These are phyloP conservation scores for Amauroascus niger DNA, from an alignment of 2,329 filamentous ascomycete species.

Conservation along the genomic window DNA sequence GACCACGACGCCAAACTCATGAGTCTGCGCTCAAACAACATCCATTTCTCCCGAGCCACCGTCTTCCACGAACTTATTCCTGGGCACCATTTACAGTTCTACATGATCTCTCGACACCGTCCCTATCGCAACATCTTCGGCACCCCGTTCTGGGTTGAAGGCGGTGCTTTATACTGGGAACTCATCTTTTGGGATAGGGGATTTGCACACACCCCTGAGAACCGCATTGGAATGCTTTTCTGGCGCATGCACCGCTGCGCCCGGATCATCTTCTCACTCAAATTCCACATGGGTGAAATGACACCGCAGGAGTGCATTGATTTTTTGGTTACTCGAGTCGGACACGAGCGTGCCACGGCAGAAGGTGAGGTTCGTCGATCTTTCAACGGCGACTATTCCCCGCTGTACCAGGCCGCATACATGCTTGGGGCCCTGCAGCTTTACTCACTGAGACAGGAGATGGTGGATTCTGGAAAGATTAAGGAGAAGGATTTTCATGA, in stretches of 20 bases:
- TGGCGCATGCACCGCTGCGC: conserved; percentile 55
- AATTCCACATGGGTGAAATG: conserved; percentile 49
- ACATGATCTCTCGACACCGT: conserved; percentile 40
- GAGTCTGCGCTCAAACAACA: conserved; percentile 52
- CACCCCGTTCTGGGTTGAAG: conserved; percentile 52
- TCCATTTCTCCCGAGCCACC: conserved; percentile 48
- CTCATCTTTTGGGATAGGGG: conserved; percentile 47
- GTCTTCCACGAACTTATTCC: conserved; percentile 55
- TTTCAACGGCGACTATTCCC: conserved; percentile 47
- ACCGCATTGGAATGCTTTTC: conserved; percentile 50
- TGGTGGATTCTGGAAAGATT: conserved; percentile 33
- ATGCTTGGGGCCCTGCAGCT: conserved; percentile 52
- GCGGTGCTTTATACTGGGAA: conserved; percentile 56
- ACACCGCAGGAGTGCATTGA: conserved; percentile 48
- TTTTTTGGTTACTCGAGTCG: conserved; percentile 47
- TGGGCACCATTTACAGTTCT: conserved; percentile 48
- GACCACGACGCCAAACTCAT: conserved; percentile 48
- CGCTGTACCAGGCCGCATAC: conserved; percentile 52
- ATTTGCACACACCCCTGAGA: conserved; percentile 44
- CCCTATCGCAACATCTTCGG: conserved; percentile 46
- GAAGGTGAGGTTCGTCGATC: conserved; percentile 52
- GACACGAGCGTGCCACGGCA: conserved; percentile 50
- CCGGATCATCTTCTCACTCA: conserved; percentile 50
- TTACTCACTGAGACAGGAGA: conserved; percentile 42
- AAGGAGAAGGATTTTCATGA: conserved; percentile 50